Base-by-base conservation (phyloP, 1,284 basidiomycete species). In the Leccinum pallidistipes region DNA sequence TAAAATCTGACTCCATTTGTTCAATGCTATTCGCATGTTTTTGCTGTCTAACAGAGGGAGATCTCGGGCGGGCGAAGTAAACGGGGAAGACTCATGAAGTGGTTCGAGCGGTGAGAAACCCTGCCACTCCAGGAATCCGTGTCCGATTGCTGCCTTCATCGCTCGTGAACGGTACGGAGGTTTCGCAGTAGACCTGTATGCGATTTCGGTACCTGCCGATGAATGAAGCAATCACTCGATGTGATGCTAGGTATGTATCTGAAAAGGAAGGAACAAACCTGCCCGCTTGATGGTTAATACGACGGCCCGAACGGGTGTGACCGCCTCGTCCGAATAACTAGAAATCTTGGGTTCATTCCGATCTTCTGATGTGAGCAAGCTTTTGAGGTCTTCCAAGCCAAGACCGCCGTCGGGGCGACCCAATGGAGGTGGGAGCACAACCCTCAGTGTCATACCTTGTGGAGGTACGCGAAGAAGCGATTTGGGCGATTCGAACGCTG, bases 401-500 rank as follows among this genome's bases (percentile, higher is more conserved):
- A 71, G 66, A 32, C 79, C 78, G 5, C 78, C 79, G 4, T 69
- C 70, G 0, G 62, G 60, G 2, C 45, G 60, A 43, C 64, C 63
- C 32, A 67, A 21, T 12, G 66, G 52, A 10, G 76, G 69, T 12
- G 69, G 69, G 3, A 73, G 60, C 3, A 21, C 36, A 51, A 74
- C 65, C 56, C 71, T 62, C 55, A 77, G 56, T n/a, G 56, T 61
- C 38, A 67, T 63, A 45, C 77, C 69, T 55, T 63, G 57, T 63
- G 64, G 51, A 62, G 68, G 62, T 62, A 68, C 58, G 43, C 80
- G 77, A 31, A 75, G 59, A 45, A 78, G 68, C 2, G 82, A 78
- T 18, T 73, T 74, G 7, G 77, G 69, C 29, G 81, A 77, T 36
- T 74, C 74, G 66, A 86, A 86, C 7, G 78, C 69, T 2, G 80